Conservation (phyloP, 805 yeast genomes). For the Wickerhamiella sorbophila region DNA sequence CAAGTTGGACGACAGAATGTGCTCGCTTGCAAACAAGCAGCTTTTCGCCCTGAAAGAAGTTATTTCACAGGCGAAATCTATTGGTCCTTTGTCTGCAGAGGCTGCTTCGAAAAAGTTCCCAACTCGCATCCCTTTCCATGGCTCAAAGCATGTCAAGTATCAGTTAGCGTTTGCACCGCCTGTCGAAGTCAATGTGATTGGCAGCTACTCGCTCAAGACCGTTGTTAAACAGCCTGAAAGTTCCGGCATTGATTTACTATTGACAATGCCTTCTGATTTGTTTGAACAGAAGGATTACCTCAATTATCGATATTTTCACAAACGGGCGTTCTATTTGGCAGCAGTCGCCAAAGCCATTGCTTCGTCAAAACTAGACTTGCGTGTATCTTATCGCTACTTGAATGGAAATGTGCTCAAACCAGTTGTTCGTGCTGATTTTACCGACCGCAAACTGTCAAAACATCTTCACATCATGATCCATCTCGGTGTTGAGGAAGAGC, state of each 20-base stretch:
- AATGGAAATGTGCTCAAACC: slow-evolving; percentile 74
- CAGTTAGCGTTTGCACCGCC: slow-evolving; percentile 60
- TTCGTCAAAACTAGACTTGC: slow-evolving; percentile 32
- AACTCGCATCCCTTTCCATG: slow-evolving; percentile 3
- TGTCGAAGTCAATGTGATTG: slow-evolving; percentile 60
- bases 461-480: slow-evolving; percentile 59
- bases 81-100: slow-evolving; percentile 7
- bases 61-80: slow-evolving; percentile 7
- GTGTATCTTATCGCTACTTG: slow-evolving; percentile 50
- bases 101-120: slow-evolving; percentile 1
- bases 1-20: slow-evolving; percentile 53
- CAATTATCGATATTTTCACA: slow-evolving; percentile 80
- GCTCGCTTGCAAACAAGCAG: slow-evolving; percentile 48
- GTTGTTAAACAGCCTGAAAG: slow-evolving; percentile 54
- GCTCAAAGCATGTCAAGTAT: slow-evolving; percentile 33
- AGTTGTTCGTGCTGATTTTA: slow-evolving; percentile 38
- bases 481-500: slow-evolving; percentile 54
- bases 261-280: slow-evolving; percentile 63
- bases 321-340: slow-evolving; percentile 77
- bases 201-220: slow-evolving; percentile 79
- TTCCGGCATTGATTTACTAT: slow-evolving; percentile 58
- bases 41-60: slow-evolving; percentile 45
- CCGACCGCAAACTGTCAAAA: slow-evolving; percentile 12
- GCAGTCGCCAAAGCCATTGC: slow-evolving; percentile 55
- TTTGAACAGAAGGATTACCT: slow-evolving; percentile 81